Base-by-base conservation (phyloP, 345 rosid genomes). In the Anacardium occidentale region DNA sequence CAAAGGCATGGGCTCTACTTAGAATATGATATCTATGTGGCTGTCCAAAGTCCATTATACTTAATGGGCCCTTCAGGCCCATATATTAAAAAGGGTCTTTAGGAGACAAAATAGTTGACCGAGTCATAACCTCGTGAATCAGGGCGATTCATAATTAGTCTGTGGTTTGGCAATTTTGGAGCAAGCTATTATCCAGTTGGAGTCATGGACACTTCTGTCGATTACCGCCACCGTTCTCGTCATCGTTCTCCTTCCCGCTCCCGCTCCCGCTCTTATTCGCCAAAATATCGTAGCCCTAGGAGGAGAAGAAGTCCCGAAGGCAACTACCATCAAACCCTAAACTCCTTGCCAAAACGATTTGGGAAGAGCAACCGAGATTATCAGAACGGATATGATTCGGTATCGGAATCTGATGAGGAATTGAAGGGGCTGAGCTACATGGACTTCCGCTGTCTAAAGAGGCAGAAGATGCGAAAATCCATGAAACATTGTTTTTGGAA, bases 381-480 rank as follows among this genome's bases (percentile, higher is more conserved):
- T 25, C 68, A 75, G 24, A 81, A 79, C 48, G 91, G 86, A 8
- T 81, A 82, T 76, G 71, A 77, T 22, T 77, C 81, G 20, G 96
- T 82, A 17, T 88, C 96, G 11, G 99, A 95, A 25, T 88, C 97
- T 17, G 99, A 90, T 60, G 97, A 91, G 83, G 98, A 95, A 63
- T 71, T 91, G 81, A 91, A 79, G 40, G 94, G 98, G 55, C 77
- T 96, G 83, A 86, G 83, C 70, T 83, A 71, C 22, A 96, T 90
- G 78, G 99, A 96, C 80, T 83, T 83, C 71, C 73, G 98, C 86
- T 85, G 98, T 76, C 79, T 81, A 75, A 96, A 90, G 84, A 89
- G 97, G 79, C 94, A 91, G 83, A 91, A 91, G 87, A 61, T 90
- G 96, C 87, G 98, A 82, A 93, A 85, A 71, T 54, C 83, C 0